phyloP scores from a whole-genome alignment of 305 asterid species.

The Fraxinus ornus region DNA sequence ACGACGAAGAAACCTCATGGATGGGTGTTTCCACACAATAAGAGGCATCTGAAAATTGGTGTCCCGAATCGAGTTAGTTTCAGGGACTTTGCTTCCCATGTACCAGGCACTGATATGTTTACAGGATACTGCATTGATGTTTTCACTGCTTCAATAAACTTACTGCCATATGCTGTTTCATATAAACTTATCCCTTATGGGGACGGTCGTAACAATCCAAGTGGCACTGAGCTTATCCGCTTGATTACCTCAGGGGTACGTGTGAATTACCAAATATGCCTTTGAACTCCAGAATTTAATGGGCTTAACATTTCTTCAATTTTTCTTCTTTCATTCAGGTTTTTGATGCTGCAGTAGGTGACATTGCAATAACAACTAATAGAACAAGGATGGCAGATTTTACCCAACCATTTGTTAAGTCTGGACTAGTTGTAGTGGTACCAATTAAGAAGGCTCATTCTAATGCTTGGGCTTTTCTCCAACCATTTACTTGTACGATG shows the following conservation, averaged over 20 bases:
- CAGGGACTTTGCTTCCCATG: conserved; percentile 44
- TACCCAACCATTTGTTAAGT: conserved; percentile 64
- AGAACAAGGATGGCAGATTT: conserved; percentile 57
- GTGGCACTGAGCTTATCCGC: conserved; percentile 47
- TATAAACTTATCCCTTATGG: conserved; percentile 51
- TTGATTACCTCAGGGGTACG: conserved; percentile 54
- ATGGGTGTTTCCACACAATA: conserved; percentile 66
- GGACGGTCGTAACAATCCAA: conserved; percentile 54
- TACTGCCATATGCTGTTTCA: conserved; percentile 66
- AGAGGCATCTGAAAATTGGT: conserved; percentile 53
- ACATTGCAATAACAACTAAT: conserved; percentile 53
- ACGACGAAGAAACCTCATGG: conserved; percentile 54
- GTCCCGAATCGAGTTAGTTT: conserved; percentile 60
- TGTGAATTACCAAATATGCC: conserved; percentile 5
- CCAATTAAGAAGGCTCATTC: conserved; percentile 39
- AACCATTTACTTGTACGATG: conserved; percentile 46
- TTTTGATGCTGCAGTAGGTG: conserved; percentile 66
- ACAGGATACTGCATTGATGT: conserved; percentile 71
- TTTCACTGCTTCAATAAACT: conserved; percentile 50
- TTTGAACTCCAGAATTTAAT: not conserved
- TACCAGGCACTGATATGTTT: conserved; percentile 36
- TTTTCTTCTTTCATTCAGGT: conserved; percentile 30
- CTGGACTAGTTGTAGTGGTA: conserved; percentile 64
- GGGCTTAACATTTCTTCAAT: not conserved
- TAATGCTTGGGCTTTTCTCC: conserved; percentile 49